These are phyloP conservation scores for Plasmopara muralis DNA, from an alignment of 352 stramenopile species.

Conservation along the genomic window DNA sequence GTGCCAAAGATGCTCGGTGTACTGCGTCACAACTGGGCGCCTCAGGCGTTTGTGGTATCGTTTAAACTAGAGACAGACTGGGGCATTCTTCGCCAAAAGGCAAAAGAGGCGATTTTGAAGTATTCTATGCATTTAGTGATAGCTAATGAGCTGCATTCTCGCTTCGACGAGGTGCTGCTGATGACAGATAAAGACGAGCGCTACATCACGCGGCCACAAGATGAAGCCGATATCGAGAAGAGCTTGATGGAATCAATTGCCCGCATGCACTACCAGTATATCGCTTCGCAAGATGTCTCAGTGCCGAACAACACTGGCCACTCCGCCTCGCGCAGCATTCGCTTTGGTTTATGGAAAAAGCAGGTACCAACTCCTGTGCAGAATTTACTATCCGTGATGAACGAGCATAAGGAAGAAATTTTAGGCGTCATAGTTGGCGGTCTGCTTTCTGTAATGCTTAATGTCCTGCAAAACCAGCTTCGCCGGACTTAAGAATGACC, in stretches of 20 bases:
- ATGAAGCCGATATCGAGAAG: slow-evolving; percentile 58
- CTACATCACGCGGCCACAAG: slow-evolving; percentile 41
- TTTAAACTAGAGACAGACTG: slow-evolving; percentile 99
- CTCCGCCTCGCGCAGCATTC: slow-evolving; percentile 19
- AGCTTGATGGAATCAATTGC: slow-evolving; percentile 58
- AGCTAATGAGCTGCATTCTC: slow-evolving; percentile 94
- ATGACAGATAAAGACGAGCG: slow-evolving; percentile 58
- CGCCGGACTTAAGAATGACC: slow-evolving; percentile 20
- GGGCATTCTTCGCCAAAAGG: slow-evolving; percentile 91
- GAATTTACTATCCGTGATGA: slow-evolving; percentile 32
- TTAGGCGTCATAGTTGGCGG: slow-evolving; percentile 58
- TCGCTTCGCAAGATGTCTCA: slow-evolving; percentile 50
- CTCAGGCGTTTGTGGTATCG: slow-evolving; percentile 92
- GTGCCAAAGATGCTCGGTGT: slow-evolving; percentile 95
- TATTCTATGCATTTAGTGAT: slow-evolving; percentile 97
- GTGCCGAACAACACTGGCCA: slow-evolving; percentile 50
- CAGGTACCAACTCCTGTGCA: slow-evolving; percentile 35
- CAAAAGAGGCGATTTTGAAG: slow-evolving; percentile 85
- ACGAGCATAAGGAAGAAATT: slow-evolving; percentile 73
- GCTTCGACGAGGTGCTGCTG: slow-evolving; percentile 88
- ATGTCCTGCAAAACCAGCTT: slow-evolving; percentile 57
- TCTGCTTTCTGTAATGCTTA: slow-evolving; percentile 65
- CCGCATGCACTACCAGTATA: slow-evolving; percentile 65
- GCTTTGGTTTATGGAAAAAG: slow-evolving; percentile 33
- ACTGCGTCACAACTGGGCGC: slow-evolving; percentile 89